Percentiles rank a stretch among this genome's conserved stretches.
Conservation (phyloP, 257 asterid species). For the Galeopsis tetrahit region DNA sequence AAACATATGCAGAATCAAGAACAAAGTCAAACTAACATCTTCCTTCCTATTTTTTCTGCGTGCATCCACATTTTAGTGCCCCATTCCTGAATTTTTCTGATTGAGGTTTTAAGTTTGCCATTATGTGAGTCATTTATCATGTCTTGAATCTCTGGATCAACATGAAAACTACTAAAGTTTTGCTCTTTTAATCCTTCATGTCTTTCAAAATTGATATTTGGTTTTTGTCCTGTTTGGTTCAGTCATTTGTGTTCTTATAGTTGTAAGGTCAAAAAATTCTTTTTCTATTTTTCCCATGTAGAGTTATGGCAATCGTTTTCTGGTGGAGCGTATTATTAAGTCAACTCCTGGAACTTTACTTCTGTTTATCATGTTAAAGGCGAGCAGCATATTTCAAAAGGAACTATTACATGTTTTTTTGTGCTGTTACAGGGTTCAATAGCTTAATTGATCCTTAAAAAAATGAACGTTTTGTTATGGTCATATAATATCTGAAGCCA, state of each 20-base stretch:
- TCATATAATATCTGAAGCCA: too few relatives aligned
- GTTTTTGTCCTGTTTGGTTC: background rate
- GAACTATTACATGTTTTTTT: background rate
- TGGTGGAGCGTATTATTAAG: conserved; percentile 5
- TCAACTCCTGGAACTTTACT: background rate
- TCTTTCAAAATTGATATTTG: background rate
- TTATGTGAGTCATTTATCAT: background rate
- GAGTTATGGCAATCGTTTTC: background rate
- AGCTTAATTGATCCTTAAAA: too few relatives aligned
- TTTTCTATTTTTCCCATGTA: conserved; percentile 2
- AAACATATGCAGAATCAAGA: conserved; percentile 3
- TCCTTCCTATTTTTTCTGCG: background rate
- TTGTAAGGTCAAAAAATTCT: background rate
- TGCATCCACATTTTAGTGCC: background rate
- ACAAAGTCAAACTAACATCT: background rate
- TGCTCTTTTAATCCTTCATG: background rate
- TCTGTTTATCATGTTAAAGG: background rate
- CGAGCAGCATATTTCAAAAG: background rate
- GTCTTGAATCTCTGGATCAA: conserved; percentile 23
- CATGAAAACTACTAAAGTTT: background rate
- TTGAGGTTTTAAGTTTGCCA: background rate
- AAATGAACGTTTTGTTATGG: too few relatives aligned
- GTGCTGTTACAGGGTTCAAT: background rate
- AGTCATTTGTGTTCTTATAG: background rate
- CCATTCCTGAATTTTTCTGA: conserved; percentile 8